Evolutionary conservation across 2,329 filamentous ascomycete genomes (phyloP).

Genomic region (Salinomyces thailandicus): DNA sequence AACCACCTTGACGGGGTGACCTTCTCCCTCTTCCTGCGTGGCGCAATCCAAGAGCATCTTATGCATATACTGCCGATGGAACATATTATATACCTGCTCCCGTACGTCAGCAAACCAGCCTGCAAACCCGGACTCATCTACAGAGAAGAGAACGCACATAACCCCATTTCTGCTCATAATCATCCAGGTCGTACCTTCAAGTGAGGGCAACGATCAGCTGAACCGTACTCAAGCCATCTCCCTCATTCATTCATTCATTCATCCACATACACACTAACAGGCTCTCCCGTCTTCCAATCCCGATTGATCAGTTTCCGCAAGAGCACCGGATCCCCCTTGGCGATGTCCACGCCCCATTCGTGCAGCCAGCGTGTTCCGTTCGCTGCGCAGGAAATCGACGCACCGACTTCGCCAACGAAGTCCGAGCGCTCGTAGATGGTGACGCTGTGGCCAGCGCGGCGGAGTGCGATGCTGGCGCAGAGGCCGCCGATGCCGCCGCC

Average conservation of each 20-base stretch:
- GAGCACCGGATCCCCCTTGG: conserved; percentile 54
- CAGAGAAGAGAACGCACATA: conserved; percentile 31
- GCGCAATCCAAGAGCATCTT: conserved; percentile 50
- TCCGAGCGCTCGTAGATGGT: conserved; percentile 55
- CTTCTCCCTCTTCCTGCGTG: conserved; percentile 45
- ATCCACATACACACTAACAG: conserved; percentile 53
- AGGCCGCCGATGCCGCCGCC: conserved; percentile 47
- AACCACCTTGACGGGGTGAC: conserved; percentile 42
- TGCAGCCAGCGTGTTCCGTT: conserved; percentile 61
- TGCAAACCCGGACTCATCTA: background rate
- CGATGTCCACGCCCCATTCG: conserved; percentile 56
- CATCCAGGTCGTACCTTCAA: conserved; percentile 46
- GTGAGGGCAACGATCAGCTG: too few relatives aligned
- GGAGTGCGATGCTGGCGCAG: conserved; percentile 40
- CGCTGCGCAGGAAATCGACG: conserved; percentile 56
- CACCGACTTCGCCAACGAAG: conserved; percentile 58
- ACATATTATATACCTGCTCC: conserved; percentile 50
- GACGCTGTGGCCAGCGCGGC: conserved; percentile 44
- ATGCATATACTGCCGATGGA: conserved; percentile 60
- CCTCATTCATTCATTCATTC: too few relatives aligned
- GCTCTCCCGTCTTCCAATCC: conserved; percentile 60
- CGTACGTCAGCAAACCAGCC: too few relatives aligned
- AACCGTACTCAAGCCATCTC: too few relatives aligned
- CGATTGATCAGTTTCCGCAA: conserved; percentile 57
- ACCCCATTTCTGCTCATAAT: conserved; percentile 57